Conservation (phyloP, 192 early-diverging fungal species). For the Coemansia sp. region DNA sequence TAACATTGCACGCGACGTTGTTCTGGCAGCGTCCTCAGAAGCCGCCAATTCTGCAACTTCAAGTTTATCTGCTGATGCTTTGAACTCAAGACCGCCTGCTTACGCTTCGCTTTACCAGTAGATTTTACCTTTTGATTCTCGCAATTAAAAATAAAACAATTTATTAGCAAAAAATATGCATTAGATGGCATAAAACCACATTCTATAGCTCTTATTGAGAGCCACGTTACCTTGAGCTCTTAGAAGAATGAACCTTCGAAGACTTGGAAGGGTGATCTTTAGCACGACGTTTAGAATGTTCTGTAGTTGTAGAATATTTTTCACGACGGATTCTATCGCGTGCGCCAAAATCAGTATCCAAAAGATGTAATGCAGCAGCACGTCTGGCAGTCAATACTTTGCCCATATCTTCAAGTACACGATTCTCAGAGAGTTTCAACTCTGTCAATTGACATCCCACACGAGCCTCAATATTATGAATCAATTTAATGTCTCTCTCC, state of each 20-base stretch:
- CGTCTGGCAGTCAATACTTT: constrained; percentile 86
- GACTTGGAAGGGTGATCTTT: not conserved
- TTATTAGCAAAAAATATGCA: not conserved
- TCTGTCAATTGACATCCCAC: constrained; percentile 81
- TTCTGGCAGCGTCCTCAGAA: constrained; percentile 19
- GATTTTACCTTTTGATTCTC: not conserved
- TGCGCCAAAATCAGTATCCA: constrained; percentile 52
- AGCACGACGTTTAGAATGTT: not conserved
- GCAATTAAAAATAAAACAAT: not conserved
- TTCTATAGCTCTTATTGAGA: not conserved
- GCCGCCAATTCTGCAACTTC: not conserved
- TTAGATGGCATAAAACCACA: not conserved
- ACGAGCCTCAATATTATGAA: constrained; percentile 88
- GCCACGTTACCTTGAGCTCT: constrained; percentile 1
- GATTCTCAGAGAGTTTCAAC: constrained; percentile 72
- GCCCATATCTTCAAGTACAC: constrained; percentile 80
- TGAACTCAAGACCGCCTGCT: constrained; percentile 7
- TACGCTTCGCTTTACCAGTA: constrained; percentile 2
- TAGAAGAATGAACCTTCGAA: not conserved
- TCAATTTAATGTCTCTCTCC: constrained; percentile 80
- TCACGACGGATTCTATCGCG: constrained; percentile 39
- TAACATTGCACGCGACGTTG: constrained; percentile 25
- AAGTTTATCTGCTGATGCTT: constrained; percentile 8
- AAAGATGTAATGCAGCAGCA: constrained; percentile 60
- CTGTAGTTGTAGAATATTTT: constrained; percentile 16